Evolutionary conservation across 208 protist species (phyloP), one percentile per base, ranked within the genome.

Genomic region (Leishmania major): DNA sequence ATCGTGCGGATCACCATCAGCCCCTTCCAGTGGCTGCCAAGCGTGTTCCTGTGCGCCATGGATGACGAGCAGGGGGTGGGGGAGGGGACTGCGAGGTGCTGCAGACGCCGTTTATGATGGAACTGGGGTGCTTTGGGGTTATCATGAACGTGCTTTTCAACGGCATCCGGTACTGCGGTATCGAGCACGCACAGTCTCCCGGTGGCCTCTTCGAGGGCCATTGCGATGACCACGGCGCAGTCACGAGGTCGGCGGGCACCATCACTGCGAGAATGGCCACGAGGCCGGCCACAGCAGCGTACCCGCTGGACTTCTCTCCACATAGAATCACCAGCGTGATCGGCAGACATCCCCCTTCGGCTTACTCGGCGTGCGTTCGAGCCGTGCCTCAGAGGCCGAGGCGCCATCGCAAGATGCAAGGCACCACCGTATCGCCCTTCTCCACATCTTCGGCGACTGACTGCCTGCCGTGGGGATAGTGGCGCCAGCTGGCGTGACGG

Each of bases 101-200:
- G n/a, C 67, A 78, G 55, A 81, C 76, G 13, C 81, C 75, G 25
- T 43, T 84, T 40, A 84, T 84, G 81, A 80, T 81, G 81, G 70
- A 37, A 6, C 76, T 84, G 6, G 76, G 76, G 59, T n/a, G 45
- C 71, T 84, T 84, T 22, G 75, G 81, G 10, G 81, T 84, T 13
- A 19, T 45, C 55, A 84, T 84, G 81, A 80, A 80, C 59, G 81
- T 84, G 75, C 47, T 84, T 75, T 57, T 77, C 55, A 84, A 66
- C 37, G 57, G 76, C 70, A 84, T 84, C 19, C 81, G 77, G 31
- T 81, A 73, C 37, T 84, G 76, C 40, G 76, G 81, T 31, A 60
- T 70, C 13, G 81, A 80, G 43, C 70, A 84, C 60, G 81, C 76
- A 35, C 81, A 80, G 57, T 78, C 81, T 10, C 81, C 80, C 35